phyloP scores from a whole-genome alignment of 2,329 filamentous ascomycete genomes.

The Aspergillus quadrilineatus region DNA sequence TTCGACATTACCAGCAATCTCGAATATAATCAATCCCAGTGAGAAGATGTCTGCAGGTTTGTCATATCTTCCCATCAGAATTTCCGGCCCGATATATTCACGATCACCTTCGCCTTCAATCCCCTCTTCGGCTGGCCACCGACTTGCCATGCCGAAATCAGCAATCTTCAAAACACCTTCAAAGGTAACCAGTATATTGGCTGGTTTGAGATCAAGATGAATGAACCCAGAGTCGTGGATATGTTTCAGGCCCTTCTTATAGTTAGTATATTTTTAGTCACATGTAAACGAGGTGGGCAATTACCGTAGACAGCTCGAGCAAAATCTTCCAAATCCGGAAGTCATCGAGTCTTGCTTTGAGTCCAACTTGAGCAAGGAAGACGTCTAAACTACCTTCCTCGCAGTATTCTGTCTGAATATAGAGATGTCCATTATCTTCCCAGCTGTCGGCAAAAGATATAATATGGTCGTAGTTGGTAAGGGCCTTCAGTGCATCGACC shows the following conservation, averaged over 20 bases:
- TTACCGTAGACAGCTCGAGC: slow-evolving; percentile 76
- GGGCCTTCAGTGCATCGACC: slow-evolving; percentile 72
- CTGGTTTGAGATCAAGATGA: slow-evolving; percentile 66
- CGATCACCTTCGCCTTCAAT: slow-evolving; percentile 93
- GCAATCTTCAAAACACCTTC: slow-evolving; percentile 66
- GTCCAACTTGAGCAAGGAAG: slow-evolving; percentile 79
- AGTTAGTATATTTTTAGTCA: slow-evolving; percentile 10
- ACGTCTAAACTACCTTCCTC: slow-evolving; percentile 87
- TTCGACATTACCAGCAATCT: slow-evolving; percentile 90
- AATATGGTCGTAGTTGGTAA: slow-evolving; percentile 80
- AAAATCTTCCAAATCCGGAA: slow-evolving; percentile 99
- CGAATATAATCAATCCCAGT: slow-evolving; percentile 88
- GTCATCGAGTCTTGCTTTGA: slow-evolving; percentile 85
- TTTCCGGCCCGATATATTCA: slow-evolving; percentile 93
- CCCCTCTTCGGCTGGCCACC: slow-evolving; percentile 71
- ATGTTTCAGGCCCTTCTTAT: slow-evolving; percentile 72
- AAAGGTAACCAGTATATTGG: slow-evolving; percentile 65
- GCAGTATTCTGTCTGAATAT: slow-evolving; percentile 97
- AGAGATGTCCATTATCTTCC: slow-evolving; percentile 81
- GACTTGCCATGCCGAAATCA: slow-evolving; percentile 70
- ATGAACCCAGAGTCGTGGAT: slow-evolving; percentile 87
- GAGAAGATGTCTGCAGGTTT: slow-evolving; percentile 93
- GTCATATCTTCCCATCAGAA: slow-evolving; percentile 80
- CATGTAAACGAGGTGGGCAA: not conserved
- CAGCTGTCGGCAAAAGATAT: slow-evolving; percentile 81